A percentile compares a stretch with the other conserved stretches of the same genome.
Conservation (phyloP, 306 rosid species). For the Cucumis sativus region Cucumber_9930_V3 NC_026658.2:17669001-17669500, state of each 20-base stretch:
- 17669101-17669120: background rate
- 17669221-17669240: background rate
- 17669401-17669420: background rate
- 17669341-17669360: background rate
- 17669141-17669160: background rate
- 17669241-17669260: background rate
- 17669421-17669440: background rate
- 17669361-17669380: background rate
- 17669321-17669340: background rate
- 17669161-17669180: background rate
- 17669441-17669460: background rate
- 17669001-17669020: constrained; percentile 4
- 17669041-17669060: background rate
- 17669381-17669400: background rate
- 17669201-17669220: background rate
- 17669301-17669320: background rate
- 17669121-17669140: background rate
- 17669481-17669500: background rate
- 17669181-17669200: background rate
- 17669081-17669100: background rate
- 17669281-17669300: background rate
- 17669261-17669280: background rate
- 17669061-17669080: background rate
- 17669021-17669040: constrained; percentile 1
- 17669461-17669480: background rate